Base-by-base conservation (phyloP, 1,284 basidiomycete genomes). In the Naganishia liquefaciens region DNA sequence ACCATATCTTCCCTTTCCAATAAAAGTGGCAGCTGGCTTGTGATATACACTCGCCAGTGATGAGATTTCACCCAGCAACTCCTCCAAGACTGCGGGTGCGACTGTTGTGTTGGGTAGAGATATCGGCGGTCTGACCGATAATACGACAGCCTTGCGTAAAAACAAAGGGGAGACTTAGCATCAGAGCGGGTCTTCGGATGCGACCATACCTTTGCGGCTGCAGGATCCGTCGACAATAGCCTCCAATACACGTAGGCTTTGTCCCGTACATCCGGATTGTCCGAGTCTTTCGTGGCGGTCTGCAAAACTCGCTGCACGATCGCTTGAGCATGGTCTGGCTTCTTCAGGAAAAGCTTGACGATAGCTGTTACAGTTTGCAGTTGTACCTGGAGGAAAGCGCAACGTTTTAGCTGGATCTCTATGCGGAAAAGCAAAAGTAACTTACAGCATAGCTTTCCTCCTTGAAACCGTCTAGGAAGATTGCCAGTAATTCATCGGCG, bases 241-340 rank as follows among this genome's bases (percentile, higher is more conserved):
- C 95, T 84, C 94, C 94, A 98, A 76, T 97, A 97, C 54, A 98
- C 95, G 76, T 96, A 98, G 0, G 78, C 96, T 67, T 96, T 84
- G 79, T 99, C 96, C 37, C 96, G 86, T 47, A 97, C 82, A 80
- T 99, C 96, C 6, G 96, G 94, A 75, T 96, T 97, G 77, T 98
- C 95, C 64, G 95, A 87, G 70, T 98, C 91, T 77, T 99, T 96
- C 2, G 96, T 99, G 17, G 93, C 89, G 87, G 92, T 94, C 76
- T 98, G 97, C 43, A 99, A 82, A 13, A 99, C 91, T 73, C 93
- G 93, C 77, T 94, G 93, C 0, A 99, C 93, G 37, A 99, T 84
- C 63, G 88, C 87, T 74, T 95, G 95, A 13, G 91, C 87, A 30
- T 87, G 87, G 51, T 93, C 90, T 0, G 91, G 91, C 71, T 96